phyloP scores from a whole-genome alignment of 345 rosid species.

The Dipteronia dyeriana region DNA sequence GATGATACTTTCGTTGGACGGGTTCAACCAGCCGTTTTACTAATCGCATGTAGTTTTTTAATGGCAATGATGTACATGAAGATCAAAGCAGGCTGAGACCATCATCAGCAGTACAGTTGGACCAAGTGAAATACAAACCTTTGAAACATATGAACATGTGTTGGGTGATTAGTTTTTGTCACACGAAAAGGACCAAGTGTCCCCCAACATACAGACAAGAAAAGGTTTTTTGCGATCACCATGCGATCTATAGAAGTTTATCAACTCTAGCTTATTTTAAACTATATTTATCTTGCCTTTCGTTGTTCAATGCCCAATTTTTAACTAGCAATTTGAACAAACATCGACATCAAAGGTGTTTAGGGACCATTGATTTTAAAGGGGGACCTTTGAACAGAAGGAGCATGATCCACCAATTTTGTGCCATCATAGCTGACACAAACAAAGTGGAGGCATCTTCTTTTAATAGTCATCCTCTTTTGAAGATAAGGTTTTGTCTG shows the following conservation, averaged over 20 bases:
- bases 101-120: slow-evolving; percentile 7
- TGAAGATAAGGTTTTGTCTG: not conserved
- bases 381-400: not conserved
- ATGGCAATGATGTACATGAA: slow-evolving; percentile 22
- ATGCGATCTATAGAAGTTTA: not conserved
- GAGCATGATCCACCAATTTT: not conserved
- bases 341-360: not conserved
- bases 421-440: not conserved
- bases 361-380: not conserved
- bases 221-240: not conserved
- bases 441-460: not conserved
- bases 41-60: slow-evolving; percentile 13
- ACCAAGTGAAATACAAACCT: slow-evolving; percentile 4
- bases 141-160: slow-evolving; percentile 1
- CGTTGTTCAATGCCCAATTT: too few relatives aligned
- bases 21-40: not conserved
- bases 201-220: slow-evolving; percentile 1
- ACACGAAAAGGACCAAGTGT: not conserved
- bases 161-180: slow-evolving; percentile 12
- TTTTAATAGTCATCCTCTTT: not conserved
- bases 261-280: not conserved
- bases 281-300: not conserved
- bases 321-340: not conserved
- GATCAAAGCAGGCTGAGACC: slow-evolving; percentile 12
- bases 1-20: not conserved